Base-by-base conservation (phyloP, 2,329 filamentous ascomycete species). In the Dactylellina drechsleri region DNA sequence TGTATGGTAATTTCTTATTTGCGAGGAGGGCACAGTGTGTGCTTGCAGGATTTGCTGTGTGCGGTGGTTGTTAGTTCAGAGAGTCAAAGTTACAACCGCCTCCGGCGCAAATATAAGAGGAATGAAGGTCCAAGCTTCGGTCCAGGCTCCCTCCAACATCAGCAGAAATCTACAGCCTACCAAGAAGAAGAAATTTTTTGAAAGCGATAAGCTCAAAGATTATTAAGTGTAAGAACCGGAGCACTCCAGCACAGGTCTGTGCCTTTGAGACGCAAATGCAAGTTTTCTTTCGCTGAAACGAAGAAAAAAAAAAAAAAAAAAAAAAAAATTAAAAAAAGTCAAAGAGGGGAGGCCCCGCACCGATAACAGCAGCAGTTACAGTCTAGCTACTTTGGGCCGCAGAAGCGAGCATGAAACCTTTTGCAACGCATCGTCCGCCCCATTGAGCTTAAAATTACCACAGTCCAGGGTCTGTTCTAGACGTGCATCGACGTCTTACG, bases 381-480 rank as follows among this genome's bases (percentile, higher is more conserved):
- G 18, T 26, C 62, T 66, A 66, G 53, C 62, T 66, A 40, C 6
- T 58, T 66, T 52, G 40, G 53, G 62, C 40, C 23, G 53, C 54
- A 58, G n/a, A 58, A 52, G 54, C 52, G 61, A 66, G 62, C 43
- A 31, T 50, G 47, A 57, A 52, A 52, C 36, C 41, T 66, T 43
- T 45, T 66, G 62, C 62, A 66, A 58, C 62, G 53, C 62, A 66
- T 2, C 4, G 6, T 23, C 26, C n/a, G 23, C 40, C 62, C 62
- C 43, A 43, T 58, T 41, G 28, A 66, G 62, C 62, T 66, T 66
- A 66, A 66, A 58, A 57, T 31, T 66, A 66, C 62, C 62, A 50
- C 62, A 23, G 47, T 12, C 12, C 2, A 7, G 16, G n/a, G 18
- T 7, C 62, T 12, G 47, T 6, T 23, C n/a, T 5, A 16, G n/a